Evolutionary conservation across 2,329 filamentous ascomycete species (phyloP), one percentile per base, ranked within the genome.

Genomic region (Clonostachys rhizophaga): DNA sequence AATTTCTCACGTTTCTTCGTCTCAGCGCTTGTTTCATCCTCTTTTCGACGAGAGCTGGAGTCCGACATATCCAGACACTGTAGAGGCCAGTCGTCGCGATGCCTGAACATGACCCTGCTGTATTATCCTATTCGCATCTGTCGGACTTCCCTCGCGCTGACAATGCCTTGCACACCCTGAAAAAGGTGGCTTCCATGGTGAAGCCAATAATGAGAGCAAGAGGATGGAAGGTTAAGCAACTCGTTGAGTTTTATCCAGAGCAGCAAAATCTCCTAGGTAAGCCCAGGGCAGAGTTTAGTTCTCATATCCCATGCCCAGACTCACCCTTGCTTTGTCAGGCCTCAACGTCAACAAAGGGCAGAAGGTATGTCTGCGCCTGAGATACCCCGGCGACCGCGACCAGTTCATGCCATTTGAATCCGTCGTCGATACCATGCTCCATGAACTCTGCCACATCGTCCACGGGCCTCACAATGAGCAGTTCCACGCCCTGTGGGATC

Each of bases 151-250:
- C 72, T 2, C 70, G 75, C 3, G 69, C 74, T 17, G 58, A 63
- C 14, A 76, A 81, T 49, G 78, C 78, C 13, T 60, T 81, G 16
- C 67, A 80, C 35, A 81, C 80, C 48, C 76, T 97, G 20, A 87
- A 84, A 58, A 91, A 87, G 65, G 78, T 95, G 39, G 90, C 90
- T 4, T 95, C 91, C 24, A 69, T 95, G 48, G 91, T 96, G 51
- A 96, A 96, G 64, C 92, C 92, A 16, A 89, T 97, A 52, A 97
- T 97, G 91, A 79, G 90, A 53, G 89, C 89, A 43, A 82, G 89
- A 40, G 77, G 77, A 47, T 97, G 91, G 89, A 85, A 75, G 52
- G 89, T 97, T 34, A 76, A 79, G 30, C 81, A 87, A 43, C 76
- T 97, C 14, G 83, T 84, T 43, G 92, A 97, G 63, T 96, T 97